phyloP scores from a whole-genome alignment of 495 filamentous ascomycete species.

The Neurospora discreta region DNA sequence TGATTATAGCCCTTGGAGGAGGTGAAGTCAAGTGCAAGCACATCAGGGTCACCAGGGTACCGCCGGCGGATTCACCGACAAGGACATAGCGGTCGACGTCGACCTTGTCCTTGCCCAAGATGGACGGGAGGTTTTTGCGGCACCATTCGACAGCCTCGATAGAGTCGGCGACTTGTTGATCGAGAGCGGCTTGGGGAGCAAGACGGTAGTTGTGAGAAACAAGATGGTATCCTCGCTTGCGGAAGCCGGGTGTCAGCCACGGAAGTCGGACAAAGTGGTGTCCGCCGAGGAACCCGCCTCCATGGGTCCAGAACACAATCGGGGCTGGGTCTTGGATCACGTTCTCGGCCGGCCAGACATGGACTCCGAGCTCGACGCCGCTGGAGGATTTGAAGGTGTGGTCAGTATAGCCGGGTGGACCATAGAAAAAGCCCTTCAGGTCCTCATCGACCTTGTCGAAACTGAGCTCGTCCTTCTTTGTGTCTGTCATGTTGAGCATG shows the following conservation, averaged over 20 bases:
- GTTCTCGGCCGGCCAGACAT: constrained; percentile 14
- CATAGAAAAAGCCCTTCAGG: not conserved
- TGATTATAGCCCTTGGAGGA: constrained; percentile 11
- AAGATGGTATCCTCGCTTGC: constrained; percentile 16
- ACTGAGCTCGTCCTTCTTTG: not conserved
- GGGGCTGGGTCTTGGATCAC: constrained; percentile 8
- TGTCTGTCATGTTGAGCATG: not conserved
- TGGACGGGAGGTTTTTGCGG: constrained; percentile 9
- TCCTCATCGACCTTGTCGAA: not conserved
- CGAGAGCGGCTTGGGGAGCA: constrained; percentile 14
- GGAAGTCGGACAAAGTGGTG: constrained; percentile 12
- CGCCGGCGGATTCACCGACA: constrained; percentile 19
- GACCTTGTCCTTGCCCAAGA: constrained; percentile 14
- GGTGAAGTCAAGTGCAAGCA: constrained; percentile 2
- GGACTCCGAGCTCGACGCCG: constrained; percentile 10
- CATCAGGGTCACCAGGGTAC: constrained; percentile 15
- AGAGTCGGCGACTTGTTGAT: constrained; percentile 17
- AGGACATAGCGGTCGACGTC: constrained; percentile 19
- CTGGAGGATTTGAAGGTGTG: constrained; percentile 10
- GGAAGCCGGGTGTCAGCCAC: constrained; percentile 17
- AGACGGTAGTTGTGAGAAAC: constrained; percentile 24
- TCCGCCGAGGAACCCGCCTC: constrained; percentile 19
- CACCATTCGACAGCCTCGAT: constrained; percentile 14
- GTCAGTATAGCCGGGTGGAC: constrained; percentile 14
- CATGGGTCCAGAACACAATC: constrained; percentile 18